Evolutionary conservation across 1,139 yeast species (phyloP), one percentile per base, ranked within the genome.

Genomic region (Pichia sp.): DNA sequence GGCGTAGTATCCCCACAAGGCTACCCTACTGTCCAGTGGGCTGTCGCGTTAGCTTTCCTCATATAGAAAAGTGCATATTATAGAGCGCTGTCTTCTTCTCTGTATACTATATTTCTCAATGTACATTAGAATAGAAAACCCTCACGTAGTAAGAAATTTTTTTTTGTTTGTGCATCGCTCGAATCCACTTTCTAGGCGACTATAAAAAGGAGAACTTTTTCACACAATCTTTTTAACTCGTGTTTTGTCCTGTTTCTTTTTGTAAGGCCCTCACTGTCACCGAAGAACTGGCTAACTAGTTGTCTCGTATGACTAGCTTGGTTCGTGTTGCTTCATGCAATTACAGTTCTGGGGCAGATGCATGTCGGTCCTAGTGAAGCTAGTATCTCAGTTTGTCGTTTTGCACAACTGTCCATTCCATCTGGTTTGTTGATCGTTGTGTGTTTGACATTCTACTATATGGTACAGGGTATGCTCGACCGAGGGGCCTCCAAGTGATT

Each of bases 391-490:
- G 24, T 21, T 21, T 26, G 18, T 17, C 44, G 25, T 41, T 44
- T 46, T 44, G 52, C 51, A 55, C 52, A 40, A 41, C 44, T 45
- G 20, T 30, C 19, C 19, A 26, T 14, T n/a, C 14, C 25, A 41
- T 51, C 38, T 35, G 22, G 48, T 49, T 43, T 53, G 56, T 54
- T 51, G 60, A 56, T 53, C 51, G 52, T 20, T 32, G 44, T 46
- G 39, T 33, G 26, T 17, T 32, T n/a, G 34, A 32, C 30, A 34
- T 18, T 25, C 31, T 39, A 38, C 42, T 45, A 33, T 35, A 48
- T 55, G 54, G 49, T 71, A 72, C 88, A 79, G 88, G 75, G 75
- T 81, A 68, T 48, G 84, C 88, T 84, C 88, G 84, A 85, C 74
- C 83, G 86, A 81, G 86, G 75, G 82, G 77, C 77, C 77, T 79